phyloP scores from a whole-genome alignment of 768 basidiomycete genomes.

The Collybia sordida region DNA sequence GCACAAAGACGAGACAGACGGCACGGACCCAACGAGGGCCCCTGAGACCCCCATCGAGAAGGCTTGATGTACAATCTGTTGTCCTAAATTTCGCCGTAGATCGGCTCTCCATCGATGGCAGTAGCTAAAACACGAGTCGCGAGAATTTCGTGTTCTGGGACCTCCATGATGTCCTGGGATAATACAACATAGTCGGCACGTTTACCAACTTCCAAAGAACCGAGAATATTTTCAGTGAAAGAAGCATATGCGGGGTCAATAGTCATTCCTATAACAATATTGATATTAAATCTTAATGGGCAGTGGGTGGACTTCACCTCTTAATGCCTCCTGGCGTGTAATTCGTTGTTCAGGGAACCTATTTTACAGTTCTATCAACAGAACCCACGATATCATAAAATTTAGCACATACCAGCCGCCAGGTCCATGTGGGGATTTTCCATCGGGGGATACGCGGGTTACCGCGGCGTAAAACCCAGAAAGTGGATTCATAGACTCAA shows the following conservation, averaged over 20 bases:
- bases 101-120: conserved; percentile 68
- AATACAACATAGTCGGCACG: conserved; percentile 85
- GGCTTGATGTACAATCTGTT: not conserved
- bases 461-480: conserved; percentile 87
- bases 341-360: conserved; percentile 86
- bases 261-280: conserved; percentile 65
- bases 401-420: conserved; percentile 69
- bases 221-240: conserved; percentile 70
- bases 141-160: conserved; percentile 60
- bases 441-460: conserved; percentile 66
- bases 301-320: conserved; percentile 40
- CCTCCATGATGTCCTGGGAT: conserved; percentile 77
- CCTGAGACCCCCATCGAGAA: not conserved
- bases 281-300: not conserved
- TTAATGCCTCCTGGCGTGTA: conserved; percentile 72
- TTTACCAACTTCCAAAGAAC: conserved; percentile 79
- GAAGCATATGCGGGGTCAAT: conserved; percentile 86
- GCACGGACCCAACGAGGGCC: no score
- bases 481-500: conserved; percentile 85
- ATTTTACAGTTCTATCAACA: not conserved
- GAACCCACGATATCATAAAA: not conserved
- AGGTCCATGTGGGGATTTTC: conserved; percentile 78
- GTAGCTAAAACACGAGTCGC: conserved; percentile 70
- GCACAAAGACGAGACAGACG: no score
- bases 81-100: conserved; percentile 35